Evolutionary conservation across 768 basidiomycete species (phyloP).

Genomic region (Amanita molliuscula): DNA sequence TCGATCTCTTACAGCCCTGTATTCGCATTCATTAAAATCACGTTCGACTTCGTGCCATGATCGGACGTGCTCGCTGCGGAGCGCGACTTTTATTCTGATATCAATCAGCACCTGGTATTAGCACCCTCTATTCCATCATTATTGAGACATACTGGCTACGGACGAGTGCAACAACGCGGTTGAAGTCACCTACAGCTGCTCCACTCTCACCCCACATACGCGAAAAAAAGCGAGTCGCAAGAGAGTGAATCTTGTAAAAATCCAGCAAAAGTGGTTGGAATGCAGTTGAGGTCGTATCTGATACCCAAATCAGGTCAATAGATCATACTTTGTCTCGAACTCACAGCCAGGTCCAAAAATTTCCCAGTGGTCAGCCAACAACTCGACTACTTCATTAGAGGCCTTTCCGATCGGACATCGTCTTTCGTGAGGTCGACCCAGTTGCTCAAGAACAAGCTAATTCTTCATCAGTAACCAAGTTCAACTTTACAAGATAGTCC

Average conservation of each 20-base stretch:
- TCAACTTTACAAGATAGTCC: neutral
- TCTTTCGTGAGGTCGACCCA: conserved; percentile 60
- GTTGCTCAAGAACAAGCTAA: conserved; percentile 71
- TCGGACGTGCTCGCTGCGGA: conserved; percentile 63
- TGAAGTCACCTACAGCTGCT: conserved; percentile 66
- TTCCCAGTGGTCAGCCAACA: conserved; percentile 78
- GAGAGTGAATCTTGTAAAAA: conserved; percentile 67
- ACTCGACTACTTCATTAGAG: conserved; percentile 78
- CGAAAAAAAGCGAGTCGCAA: conserved; percentile 83
- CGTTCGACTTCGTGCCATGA: conserved; percentile 80
- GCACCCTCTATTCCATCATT: conserved; percentile 2
- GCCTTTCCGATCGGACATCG: conserved; percentile 78
- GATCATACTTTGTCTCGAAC: conserved; percentile 16
- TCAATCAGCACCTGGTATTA: conserved; percentile 6
- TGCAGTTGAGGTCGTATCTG: conserved; percentile 70
- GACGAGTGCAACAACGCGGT: conserved; percentile 66
- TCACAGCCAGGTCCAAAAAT: conserved; percentile 80
- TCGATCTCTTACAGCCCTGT: conserved; percentile 75
- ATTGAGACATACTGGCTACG: conserved; percentile 60
- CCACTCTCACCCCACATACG: conserved; percentile 89
- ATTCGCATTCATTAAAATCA: conserved; percentile 74
- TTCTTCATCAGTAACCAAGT: neutral
- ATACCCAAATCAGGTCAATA: conserved; percentile 4
- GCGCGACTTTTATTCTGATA: conserved; percentile 61
- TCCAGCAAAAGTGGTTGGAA: conserved; percentile 87